Evolutionary conservation across 148 eudicot species (phyloP).

Genomic region (Drosera capensis): DNA sequence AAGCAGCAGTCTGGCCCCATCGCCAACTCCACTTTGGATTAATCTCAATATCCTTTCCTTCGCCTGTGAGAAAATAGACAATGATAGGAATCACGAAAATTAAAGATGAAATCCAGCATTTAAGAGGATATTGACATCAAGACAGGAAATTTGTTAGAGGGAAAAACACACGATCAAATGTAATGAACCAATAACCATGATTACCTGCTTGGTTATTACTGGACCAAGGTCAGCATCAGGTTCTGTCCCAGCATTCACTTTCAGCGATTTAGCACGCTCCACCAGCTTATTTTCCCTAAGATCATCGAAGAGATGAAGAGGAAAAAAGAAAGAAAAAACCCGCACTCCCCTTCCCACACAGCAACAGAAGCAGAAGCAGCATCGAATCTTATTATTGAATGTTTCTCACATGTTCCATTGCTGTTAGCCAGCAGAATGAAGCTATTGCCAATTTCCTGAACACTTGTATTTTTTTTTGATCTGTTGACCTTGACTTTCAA

Average conservation of each 20-base stretch:
- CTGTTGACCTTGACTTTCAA: too few species aligned
- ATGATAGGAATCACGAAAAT: too few species aligned
- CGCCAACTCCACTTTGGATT: slow-evolving; percentile 78
- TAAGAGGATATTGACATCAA: background rate
- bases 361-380: background rate
- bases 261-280: slow-evolving; percentile 72
- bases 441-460: too few species aligned
- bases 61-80: slow-evolving; percentile 65
- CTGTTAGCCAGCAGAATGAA: too few species aligned
- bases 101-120: too few species aligned
- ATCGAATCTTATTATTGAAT: background rate
- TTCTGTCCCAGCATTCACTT: slow-evolving; percentile 79
- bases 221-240: slow-evolving; percentile 98
- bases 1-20: slow-evolving; percentile 70
- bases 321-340: background rate
- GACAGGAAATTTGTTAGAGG: background rate
- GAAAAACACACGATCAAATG: background rate
- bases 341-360: background rate
- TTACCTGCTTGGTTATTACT: slow-evolving; percentile 89
- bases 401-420: too few species aligned
- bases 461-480: too few species aligned
- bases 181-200: background rate
- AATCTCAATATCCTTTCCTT: slow-evolving; percentile 69
- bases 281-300: slow-evolving; percentile 73
- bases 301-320: slow-evolving; percentile 1